Percentiles rank a stretch among this genome's conserved stretches.
These are phyloP conservation scores for Saccharomyces hybrid DNA, from an alignment of 1,139 yeast genomes.

Conservation along the genomic window DNA sequence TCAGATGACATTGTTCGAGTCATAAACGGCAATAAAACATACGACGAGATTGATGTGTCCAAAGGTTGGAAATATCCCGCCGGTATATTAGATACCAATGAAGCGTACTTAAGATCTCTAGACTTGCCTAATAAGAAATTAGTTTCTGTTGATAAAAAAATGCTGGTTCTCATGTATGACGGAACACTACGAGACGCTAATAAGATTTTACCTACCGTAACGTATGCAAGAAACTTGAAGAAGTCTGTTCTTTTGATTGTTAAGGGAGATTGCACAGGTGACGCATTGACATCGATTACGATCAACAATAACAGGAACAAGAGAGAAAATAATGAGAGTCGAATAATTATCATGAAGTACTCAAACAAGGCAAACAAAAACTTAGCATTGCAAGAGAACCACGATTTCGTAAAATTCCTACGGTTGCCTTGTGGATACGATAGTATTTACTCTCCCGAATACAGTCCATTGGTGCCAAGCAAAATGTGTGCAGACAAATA, in stretches of 20 bases:
- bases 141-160: conserved; percentile 18
- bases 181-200: conserved; percentile 26
- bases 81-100: conserved; percentile 25
- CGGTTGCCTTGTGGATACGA: conserved; percentile 24
- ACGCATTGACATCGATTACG: conserved; percentile 27
- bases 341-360: conserved; percentile 22
- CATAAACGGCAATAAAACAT: conserved; percentile 21
- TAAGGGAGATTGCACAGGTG: conserved; percentile 26
- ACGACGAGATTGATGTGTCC: conserved; percentile 25
- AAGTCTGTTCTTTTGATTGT: conserved; percentile 24
- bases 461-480: conserved; percentile 26
- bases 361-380: conserved; percentile 15
- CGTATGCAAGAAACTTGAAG: conserved; percentile 21
- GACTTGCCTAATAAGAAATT: conserved; percentile 22
- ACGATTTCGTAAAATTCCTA: conserved; percentile 22
- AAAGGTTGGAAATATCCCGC: conserved; percentile 28
- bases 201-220: conserved; percentile 25
- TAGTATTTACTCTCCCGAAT: conserved; percentile 27
- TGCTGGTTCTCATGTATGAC: conserved; percentile 25
- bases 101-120: conserved; percentile 25
- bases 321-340: conserved; percentile 19
- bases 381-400: conserved; percentile 21
- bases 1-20: conserved; percentile 29
- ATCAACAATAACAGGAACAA: conserved; percentile 29
- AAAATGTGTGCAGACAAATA: conserved; percentile 21